Evolutionary conservation across 192 early-diverging fungal species (phyloP).

Genomic region (Mortierella antarctica): DNA sequence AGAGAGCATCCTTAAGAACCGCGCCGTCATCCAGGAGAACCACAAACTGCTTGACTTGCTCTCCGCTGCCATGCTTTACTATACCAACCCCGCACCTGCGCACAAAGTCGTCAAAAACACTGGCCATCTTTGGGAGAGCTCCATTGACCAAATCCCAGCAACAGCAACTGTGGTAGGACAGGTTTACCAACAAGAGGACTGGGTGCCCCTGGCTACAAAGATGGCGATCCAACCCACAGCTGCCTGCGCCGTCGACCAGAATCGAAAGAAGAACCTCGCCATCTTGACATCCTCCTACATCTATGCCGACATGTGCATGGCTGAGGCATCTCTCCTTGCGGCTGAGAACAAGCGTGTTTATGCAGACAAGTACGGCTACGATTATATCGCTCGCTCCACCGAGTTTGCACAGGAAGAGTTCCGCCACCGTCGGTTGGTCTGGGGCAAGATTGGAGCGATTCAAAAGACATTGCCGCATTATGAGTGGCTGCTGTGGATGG

Average conservation of each 20-base stretch:
- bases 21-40: slow-evolving; percentile 9
- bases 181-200: slow-evolving; percentile 60
- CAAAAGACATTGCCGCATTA: slow-evolving; percentile 68
- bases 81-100: neutral
- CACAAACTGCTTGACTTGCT: slow-evolving; percentile 12
- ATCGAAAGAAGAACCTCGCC: slow-evolving; percentile 42
- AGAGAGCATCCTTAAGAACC: slow-evolving; percentile 17
- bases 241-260: slow-evolving; percentile 28
- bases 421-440: slow-evolving; percentile 60
- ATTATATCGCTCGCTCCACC: slow-evolving; percentile 60
- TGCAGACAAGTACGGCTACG: slow-evolving; percentile 61
- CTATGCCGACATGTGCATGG: slow-evolving; percentile 66
- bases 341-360: slow-evolving; percentile 66
- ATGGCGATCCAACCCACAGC: slow-evolving; percentile 27
- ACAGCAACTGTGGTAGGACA: slow-evolving; percentile 47
- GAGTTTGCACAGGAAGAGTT: slow-evolving; percentile 66
- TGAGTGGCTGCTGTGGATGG: slow-evolving; percentile 72
- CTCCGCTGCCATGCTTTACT: slow-evolving; percentile 18
- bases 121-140: slow-evolving; percentile 54
- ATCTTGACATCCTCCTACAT: slow-evolving; percentile 66
- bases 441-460: slow-evolving; percentile 68
- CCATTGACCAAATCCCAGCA: slow-evolving; percentile 52
- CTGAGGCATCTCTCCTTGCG: slow-evolving; percentile 51
- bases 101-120: slow-evolving; percentile 13
- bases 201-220: slow-evolving; percentile 51